Evolutionary conservation across 345 rosid species (phyloP).

Genomic region (Boechera retrofracta): DNA sequence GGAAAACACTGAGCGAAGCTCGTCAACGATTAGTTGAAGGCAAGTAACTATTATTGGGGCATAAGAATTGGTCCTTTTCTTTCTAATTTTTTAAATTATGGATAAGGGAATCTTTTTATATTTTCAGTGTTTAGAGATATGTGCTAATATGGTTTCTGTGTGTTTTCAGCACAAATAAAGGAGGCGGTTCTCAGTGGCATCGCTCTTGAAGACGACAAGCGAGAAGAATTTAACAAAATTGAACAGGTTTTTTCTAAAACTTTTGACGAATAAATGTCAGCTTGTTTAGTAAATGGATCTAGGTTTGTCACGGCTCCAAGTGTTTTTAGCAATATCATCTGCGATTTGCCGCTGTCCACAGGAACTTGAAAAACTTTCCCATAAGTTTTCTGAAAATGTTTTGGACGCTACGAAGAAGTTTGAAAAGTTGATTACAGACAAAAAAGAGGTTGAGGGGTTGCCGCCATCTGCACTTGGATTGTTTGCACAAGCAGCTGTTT

Average conservation of each 20-base stretch:
- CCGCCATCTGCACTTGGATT: conserved; percentile 88
- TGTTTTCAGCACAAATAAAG: conserved; percentile 72
- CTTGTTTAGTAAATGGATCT: conserved; percentile 12
- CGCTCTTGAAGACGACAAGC: conserved; percentile 84
- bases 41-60: conserved; percentile 38
- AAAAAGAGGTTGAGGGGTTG: conserved; percentile 88
- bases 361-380: conserved; percentile 83
- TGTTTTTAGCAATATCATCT: not conserved
- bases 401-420: conserved; percentile 91
- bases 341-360: conserved; percentile 36
- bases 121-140: conserved; percentile 1
- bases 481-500: conserved; percentile 87
- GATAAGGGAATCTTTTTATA: not conserved
- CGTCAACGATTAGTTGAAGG: conserved; percentile 80
- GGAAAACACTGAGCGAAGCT: conserved; percentile 69
- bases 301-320: conserved; percentile 5
- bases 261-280: conserved; percentile 7
- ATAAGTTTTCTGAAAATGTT: conserved; percentile 84
- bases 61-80: conserved; percentile 6
- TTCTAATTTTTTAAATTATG: conserved; percentile 1
- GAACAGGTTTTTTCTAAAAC: conserved; percentile 66
- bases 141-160: conserved; percentile 35
- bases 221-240: conserved; percentile 89
- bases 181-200: conserved; percentile 94
- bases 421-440: conserved; percentile 81